Evolutionary conservation across 345 rosid species (phyloP).

Genomic region (Gossypium rotundifolium): DNA sequence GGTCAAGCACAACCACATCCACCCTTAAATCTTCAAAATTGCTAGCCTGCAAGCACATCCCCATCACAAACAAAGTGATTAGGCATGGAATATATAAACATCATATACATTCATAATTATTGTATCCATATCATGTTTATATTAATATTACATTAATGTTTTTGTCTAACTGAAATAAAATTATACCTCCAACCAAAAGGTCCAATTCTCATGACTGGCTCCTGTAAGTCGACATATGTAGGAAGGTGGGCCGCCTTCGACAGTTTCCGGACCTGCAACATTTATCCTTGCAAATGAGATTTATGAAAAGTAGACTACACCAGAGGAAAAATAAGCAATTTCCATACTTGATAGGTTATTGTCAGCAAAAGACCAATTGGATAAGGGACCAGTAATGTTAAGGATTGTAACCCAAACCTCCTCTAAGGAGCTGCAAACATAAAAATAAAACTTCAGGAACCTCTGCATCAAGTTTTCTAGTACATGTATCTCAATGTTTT

Average conservation of each 20-base stretch:
- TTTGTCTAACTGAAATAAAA: neutral
- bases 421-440: slow-evolving; percentile 57
- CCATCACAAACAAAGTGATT: neutral
- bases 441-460: neutral
- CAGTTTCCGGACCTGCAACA: slow-evolving; percentile 56
- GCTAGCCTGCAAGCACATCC: slow-evolving; percentile 42
- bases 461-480: neutral
- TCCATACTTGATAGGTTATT: slow-evolving; percentile 58
- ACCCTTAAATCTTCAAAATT: slow-evolving; percentile 47
- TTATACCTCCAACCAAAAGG: slow-evolving; percentile 84
- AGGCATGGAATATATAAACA: too few relatives aligned
- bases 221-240: slow-evolving; percentile 86
- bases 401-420: slow-evolving; percentile 93
- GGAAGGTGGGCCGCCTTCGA: slow-evolving; percentile 69
- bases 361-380: slow-evolving; percentile 91
- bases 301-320: neutral
- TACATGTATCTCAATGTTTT: neutral
- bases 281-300: neutral
- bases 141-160: too few relatives aligned
- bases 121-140: too few relatives aligned
- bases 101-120: too few relatives aligned
- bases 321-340: neutral
- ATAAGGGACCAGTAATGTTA: slow-evolving; percentile 86
- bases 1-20: slow-evolving; percentile 81
- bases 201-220: slow-evolving; percentile 63